Percentiles rank a stretch among this genome's conserved stretches.
Conservation (phyloP, 352 stramenopile genomes). For the Pythium apleroticum region DNA sequence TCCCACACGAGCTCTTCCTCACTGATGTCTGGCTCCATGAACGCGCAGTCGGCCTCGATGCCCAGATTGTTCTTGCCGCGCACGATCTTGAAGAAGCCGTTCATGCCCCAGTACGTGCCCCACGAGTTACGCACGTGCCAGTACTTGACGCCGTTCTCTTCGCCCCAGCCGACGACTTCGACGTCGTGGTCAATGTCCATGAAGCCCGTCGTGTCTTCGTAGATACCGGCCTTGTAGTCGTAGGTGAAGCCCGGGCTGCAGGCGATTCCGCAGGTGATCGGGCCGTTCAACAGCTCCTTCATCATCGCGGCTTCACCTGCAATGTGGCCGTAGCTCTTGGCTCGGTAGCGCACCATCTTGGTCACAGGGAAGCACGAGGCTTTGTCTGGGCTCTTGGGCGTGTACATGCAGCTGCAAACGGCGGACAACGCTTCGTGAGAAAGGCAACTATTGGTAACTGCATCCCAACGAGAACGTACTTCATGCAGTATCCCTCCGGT, state of each 20-base stretch:
- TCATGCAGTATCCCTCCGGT: slow-evolving; percentile 66
- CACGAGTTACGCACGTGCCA: slow-evolving; percentile 94
- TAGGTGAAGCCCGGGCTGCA: slow-evolving; percentile 62
- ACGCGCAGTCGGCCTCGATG: slow-evolving; percentile 87
- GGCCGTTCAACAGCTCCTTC: slow-evolving; percentile 70
- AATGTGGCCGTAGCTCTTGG: slow-evolving; percentile 47
- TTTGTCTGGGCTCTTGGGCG: slow-evolving; percentile 22
- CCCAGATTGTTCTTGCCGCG: slow-evolving; percentile 84
- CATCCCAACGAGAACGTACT: slow-evolving; percentile 33
- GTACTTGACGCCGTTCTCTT: slow-evolving; percentile 80
- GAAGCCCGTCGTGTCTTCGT: slow-evolving; percentile 73
- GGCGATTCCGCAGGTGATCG: slow-evolving; percentile 89
- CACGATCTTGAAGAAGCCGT: slow-evolving; percentile 92
- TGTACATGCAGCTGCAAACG: slow-evolving; percentile 43
- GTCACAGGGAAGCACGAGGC: slow-evolving; percentile 50
- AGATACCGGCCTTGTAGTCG: slow-evolving; percentile 90
- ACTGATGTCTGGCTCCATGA: slow-evolving; percentile 57
- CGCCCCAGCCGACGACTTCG: slow-evolving; percentile 92
- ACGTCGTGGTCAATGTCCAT: slow-evolving; percentile 83
- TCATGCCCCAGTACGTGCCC: slow-evolving; percentile 91
- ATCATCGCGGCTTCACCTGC: slow-evolving; percentile 57
- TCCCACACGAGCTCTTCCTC: slow-evolving; percentile 60
- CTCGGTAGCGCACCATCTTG: slow-evolving; percentile 52
- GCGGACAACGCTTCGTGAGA: slow-evolving; percentile 24
- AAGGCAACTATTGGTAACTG: neutral